Evolutionary conservation across 179 eudicot species (phyloP).

Genomic region (Amaranthus tricolor): DNA sequence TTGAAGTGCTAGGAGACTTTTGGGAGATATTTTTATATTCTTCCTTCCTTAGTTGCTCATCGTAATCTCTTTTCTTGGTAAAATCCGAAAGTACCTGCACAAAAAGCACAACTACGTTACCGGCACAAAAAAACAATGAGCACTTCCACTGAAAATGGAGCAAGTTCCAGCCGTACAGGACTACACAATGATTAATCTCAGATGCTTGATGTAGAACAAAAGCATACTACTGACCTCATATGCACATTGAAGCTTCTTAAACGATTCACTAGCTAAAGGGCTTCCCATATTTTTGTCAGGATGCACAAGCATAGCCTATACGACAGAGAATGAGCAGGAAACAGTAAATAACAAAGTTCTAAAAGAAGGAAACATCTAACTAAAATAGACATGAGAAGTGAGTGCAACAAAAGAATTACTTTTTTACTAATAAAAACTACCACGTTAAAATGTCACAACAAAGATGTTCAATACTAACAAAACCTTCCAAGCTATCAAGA

Average conservation of each 20-base stretch:
- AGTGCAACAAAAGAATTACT: not conserved
- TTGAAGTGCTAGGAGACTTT: conserved; percentile 69
- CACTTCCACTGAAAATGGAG: conserved; percentile 4
- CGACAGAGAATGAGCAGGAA: not conserved
- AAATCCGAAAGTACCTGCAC: conserved; percentile 88
- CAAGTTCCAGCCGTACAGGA: not conserved
- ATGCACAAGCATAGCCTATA: conserved; percentile 94
- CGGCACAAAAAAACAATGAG: not conserved
- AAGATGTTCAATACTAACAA: not conserved
- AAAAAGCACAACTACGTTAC: conserved; percentile 3
- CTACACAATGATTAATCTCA: not conserved
- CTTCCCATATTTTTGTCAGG: conserved; percentile 98
- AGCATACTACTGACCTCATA: conserved; percentile 57
- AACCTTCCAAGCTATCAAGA: not conserved
- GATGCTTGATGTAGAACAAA: conserved; percentile 1
- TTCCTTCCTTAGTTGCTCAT: conserved; percentile 87
- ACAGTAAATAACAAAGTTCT: too few species aligned
- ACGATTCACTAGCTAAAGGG: conserved; percentile 86
- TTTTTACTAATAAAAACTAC: too few species aligned
- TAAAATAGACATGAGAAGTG: too few species aligned
- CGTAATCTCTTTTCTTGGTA: conserved; percentile 84
- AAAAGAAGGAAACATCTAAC: too few species aligned
- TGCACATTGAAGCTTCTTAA: conserved; percentile 96
- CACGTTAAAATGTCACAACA: not conserved
- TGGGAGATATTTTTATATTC: conserved; percentile 61